Percentiles rank a stretch among this genome's conserved stretches.
Conservation (phyloP, 257 asterid species). For the Cynanchum wilfordii region DNA sequence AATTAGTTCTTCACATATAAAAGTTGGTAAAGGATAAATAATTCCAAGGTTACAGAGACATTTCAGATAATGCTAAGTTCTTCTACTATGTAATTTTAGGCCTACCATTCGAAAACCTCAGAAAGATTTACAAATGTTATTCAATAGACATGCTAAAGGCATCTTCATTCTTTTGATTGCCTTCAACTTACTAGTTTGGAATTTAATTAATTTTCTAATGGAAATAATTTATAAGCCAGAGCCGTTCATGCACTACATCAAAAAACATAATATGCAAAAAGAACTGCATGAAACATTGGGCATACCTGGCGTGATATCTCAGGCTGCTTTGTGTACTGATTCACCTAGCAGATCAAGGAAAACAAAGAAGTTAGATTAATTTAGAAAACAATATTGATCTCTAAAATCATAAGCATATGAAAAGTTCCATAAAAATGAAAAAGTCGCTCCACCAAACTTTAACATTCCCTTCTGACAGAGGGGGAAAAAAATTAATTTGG, state of each 20-base stretch:
- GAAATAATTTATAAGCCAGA: not conserved
- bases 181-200: not conserved
- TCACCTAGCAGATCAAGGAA: slow-evolving; percentile 44
- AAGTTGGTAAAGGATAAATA: not conserved
- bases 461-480: not conserved
- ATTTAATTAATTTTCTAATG: not conserved
- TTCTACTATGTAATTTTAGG: not conserved
- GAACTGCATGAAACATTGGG: slow-evolving; percentile 16
- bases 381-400: not conserved
- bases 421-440: not conserved
- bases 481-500: too few species aligned
- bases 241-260: not conserved
- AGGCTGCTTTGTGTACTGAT: slow-evolving; percentile 61
- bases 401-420: not conserved
- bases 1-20: not conserved
- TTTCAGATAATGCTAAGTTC: not conserved
- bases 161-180: not conserved
- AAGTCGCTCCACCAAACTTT: not conserved
- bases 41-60: not conserved
- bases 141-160: not conserved
- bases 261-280: slow-evolving; percentile 2
- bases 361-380: not conserved
- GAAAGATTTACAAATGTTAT: not conserved
- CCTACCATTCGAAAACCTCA: not conserved
- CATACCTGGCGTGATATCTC: slow-evolving; percentile 86